Percentiles rank a stretch among this genome's conserved stretches.
Conservation (phyloP, 495 filamentous ascomycete species). For the Hamigera avellanea region DNA sequence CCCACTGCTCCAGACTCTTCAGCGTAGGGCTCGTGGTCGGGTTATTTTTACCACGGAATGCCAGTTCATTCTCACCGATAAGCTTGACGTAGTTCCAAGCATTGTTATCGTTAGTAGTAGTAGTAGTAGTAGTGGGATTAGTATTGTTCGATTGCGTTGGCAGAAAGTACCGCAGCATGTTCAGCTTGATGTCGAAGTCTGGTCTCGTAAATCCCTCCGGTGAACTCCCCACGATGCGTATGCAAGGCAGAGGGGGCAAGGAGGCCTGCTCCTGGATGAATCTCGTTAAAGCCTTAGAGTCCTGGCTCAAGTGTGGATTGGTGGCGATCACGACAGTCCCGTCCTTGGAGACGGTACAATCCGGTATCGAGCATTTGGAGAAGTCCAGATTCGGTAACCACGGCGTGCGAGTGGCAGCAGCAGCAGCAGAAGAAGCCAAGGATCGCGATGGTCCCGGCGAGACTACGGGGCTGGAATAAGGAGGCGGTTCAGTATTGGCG, state of each 20-base stretch:
- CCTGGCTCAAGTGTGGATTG: slow-evolving; percentile 25
- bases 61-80: slow-evolving; percentile 34
- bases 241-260: slow-evolving; percentile 39
- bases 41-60: slow-evolving; percentile 32
- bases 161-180: slow-evolving; percentile 39
- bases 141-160: slow-evolving; percentile 12
- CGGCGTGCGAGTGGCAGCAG: slow-evolving; percentile 4
- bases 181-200: slow-evolving; percentile 41
- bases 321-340: slow-evolving; percentile 31
- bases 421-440: background rate
- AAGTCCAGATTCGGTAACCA: slow-evolving; percentile 35
- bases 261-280: slow-evolving; percentile 33
- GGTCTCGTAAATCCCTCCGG: slow-evolving; percentile 10
- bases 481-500: slow-evolving; percentile 2
- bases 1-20: slow-evolving; percentile 37
- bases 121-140: too few species aligned
- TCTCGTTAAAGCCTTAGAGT: slow-evolving; percentile 24
- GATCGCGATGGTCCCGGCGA: background rate
- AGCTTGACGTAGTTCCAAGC: slow-evolving; percentile 42
- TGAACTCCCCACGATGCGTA: slow-evolving; percentile 30
- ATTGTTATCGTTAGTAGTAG: slow-evolving; percentile 5
- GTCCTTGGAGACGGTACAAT: slow-evolving; percentile 36
- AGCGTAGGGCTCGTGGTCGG: slow-evolving; percentile 21
- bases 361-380: slow-evolving; percentile 34
- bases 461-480: slow-evolving; percentile 3